Conservation (phyloP, 148 eudicot species). For the Spergularia marina region DNA sequence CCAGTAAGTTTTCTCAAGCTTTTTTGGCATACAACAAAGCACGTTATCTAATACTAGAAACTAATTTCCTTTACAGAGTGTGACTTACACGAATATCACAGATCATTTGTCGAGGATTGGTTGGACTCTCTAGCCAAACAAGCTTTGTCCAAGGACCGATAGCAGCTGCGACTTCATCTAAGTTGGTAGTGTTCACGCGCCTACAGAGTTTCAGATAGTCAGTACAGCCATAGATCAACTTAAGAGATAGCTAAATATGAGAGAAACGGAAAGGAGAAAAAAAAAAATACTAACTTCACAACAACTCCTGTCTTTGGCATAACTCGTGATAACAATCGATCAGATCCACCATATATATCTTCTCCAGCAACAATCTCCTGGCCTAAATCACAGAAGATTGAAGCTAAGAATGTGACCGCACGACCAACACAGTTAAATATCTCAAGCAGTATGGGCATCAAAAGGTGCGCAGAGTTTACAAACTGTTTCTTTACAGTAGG, state of each 20-base stretch:
- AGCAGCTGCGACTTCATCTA: slow-evolving; percentile 87
- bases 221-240: neutral
- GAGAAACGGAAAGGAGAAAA: neutral
- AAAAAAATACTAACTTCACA: slow-evolving; percentile 64
- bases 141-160: slow-evolving; percentile 89
- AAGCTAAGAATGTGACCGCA: neutral
- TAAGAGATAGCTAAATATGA: neutral
- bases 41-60: neutral
- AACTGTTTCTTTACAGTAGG: neutral
- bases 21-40: neutral
- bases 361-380: slow-evolving; percentile 97
- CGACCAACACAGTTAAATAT: neutral
- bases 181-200: slow-evolving; percentile 70
- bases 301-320: slow-evolving; percentile 74
- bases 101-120: slow-evolving; percentile 94
- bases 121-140: slow-evolving; percentile 97
- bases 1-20: neutral
- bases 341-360: slow-evolving; percentile 98
- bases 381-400: slow-evolving; percentile 38
- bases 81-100: slow-evolving; percentile 83
- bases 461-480: neutral
- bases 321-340: slow-evolving; percentile 80
- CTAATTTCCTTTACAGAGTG: neutral
- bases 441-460: neutral
- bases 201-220: slow-evolving; percentile 29